Conservation (phyloP, 345 rosid genomes). For the Erodium maritimum region DNA sequence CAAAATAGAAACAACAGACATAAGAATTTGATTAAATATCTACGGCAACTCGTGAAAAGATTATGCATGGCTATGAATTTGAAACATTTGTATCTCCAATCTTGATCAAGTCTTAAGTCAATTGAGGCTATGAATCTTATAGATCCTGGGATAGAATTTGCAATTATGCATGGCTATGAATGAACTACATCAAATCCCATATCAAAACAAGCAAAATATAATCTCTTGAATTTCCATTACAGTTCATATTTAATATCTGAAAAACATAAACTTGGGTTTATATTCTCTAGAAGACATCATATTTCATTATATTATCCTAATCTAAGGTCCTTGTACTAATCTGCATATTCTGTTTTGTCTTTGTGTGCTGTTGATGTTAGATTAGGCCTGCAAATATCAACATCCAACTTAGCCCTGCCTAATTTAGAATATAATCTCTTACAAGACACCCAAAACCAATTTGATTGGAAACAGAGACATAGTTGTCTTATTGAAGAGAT, state of each 20-base stretch:
- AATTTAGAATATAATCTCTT: neutral
- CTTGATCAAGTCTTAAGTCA: neutral
- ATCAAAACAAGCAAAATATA: no score
- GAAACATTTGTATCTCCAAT: no score
- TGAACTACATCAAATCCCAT: no score
- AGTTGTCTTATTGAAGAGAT: neutral
- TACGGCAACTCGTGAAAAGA: no score
- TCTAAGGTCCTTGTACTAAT: neutral
- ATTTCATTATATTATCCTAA: neutral
- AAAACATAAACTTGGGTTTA: no score
- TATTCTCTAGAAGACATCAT: no score
- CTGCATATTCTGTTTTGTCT: no score
- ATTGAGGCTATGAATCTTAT: neutral
- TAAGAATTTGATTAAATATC: neutral
- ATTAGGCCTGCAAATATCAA: neutral
- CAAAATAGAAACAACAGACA: slow-evolving; percentile 4
- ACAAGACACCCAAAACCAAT: neutral
- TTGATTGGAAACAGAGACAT: neutral
- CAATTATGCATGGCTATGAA: no score
- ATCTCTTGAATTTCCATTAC: neutral
- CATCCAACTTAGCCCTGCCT: neutral
- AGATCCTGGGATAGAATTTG: neutral
- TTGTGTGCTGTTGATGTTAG: neutral
- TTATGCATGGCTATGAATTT: no score
- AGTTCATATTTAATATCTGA: no score